Conservation (phyloP, 305 asterid species). For the Fraxinus albicans region DNA sequence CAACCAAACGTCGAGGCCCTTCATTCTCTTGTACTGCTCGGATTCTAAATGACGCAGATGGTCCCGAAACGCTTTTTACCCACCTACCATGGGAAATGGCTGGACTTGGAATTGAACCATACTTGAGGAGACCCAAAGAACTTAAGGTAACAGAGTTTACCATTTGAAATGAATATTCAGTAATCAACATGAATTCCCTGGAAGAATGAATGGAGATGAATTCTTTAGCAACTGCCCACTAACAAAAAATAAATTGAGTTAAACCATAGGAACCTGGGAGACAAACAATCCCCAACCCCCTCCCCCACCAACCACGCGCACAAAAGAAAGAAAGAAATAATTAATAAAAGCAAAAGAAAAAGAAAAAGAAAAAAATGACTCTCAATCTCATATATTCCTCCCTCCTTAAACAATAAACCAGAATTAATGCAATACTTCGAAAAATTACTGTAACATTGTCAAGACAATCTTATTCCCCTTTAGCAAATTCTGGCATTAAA, state of each 20-base stretch:
- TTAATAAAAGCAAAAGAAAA: no score
- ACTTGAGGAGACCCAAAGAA: conserved; percentile 37
- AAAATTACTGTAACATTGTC: neutral
- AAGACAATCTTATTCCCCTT: neutral
- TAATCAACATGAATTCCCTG: conserved; percentile 4
- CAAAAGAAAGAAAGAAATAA: neutral
- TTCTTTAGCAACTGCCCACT: neutral
- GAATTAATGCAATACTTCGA: neutral
- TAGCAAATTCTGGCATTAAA: neutral
- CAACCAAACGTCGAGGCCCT: conserved; percentile 74
- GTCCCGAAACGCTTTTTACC: conserved; percentile 28
- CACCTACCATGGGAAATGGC: conserved; percentile 13
- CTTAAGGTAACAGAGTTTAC: conserved; percentile 35
- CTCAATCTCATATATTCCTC: neutral
- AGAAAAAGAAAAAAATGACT: neutral
- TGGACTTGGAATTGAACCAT: conserved; percentile 21
- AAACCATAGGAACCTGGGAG: neutral
- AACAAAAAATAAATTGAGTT: neutral
- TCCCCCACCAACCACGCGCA: neutral
- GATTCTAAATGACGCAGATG: conserved; percentile 37
- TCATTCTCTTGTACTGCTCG: conserved; percentile 74
- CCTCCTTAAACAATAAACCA: neutral
- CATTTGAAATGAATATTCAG: conserved; percentile 31
- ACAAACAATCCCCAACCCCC: neutral
- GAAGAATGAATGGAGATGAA: conserved; percentile 8